A percentile compares a stretch with the other conserved stretches of the same genome.
Evolutionary conservation across 176 grass and related monocot genomes (phyloP).

Genomic region (Echinochloa phyllopogon): DNA sequence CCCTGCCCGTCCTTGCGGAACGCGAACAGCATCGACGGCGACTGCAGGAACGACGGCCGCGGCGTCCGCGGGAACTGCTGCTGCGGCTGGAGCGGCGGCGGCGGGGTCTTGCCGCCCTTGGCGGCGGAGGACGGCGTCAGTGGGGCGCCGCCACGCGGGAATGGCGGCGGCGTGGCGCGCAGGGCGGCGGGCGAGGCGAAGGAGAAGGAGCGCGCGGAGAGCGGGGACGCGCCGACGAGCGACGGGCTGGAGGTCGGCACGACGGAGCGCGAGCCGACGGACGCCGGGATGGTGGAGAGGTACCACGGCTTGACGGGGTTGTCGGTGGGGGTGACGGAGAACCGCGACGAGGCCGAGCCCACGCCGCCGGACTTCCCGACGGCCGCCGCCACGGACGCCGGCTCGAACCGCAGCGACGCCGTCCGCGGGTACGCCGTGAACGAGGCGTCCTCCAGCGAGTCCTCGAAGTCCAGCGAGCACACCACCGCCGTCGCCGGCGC

Average conservation of each 20-base stretch:
- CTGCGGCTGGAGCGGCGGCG: slow-evolving; percentile 37
- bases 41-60: slow-evolving; percentile 93
- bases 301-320: slow-evolving; percentile 99
- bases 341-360: slow-evolving; percentile 86
- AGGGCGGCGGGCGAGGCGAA: slow-evolving; percentile 87
- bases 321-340: slow-evolving; percentile 82
- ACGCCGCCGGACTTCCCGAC: slow-evolving; percentile 34
- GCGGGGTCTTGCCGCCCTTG: slow-evolving; percentile 43
- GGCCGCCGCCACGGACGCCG: slow-evolving; percentile 29
- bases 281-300: slow-evolving; percentile 70
- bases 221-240: slow-evolving; percentile 84
- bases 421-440: slow-evolving; percentile 84
- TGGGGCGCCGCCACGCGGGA: slow-evolving; percentile 30
- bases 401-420: slow-evolving; percentile 84
- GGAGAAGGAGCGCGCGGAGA: slow-evolving; percentile 94
- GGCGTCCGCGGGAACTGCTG: slow-evolving; percentile 81
- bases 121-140: slow-evolving; percentile 43
- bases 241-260: slow-evolving; percentile 79
- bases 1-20: slow-evolving; percentile 76
- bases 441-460: slow-evolving; percentile 83
- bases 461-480: slow-evolving; percentile 90
- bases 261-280: slow-evolving; percentile 57
- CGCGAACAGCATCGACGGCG: slow-evolving; percentile 78
- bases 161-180: slow-evolving; percentile 50
- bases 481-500: slow-evolving; percentile 64